phyloP scores from a whole-genome alignment of 495 filamentous ascomycete species.

The Aspergillus baeticus region DNA sequence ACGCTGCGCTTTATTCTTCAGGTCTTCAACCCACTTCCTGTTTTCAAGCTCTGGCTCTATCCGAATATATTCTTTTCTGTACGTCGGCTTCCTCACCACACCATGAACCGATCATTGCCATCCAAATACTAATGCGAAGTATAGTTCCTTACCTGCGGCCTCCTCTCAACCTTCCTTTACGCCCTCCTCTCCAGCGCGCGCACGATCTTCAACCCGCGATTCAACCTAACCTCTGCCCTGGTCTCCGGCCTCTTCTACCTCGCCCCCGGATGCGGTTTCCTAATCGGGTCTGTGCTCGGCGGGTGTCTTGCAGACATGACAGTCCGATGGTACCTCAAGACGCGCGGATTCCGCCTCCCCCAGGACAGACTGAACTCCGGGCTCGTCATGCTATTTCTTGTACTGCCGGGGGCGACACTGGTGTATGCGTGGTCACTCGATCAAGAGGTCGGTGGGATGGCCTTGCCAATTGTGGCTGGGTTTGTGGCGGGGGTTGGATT shows the following conservation, averaged over 20 bases:
- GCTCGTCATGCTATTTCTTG: slow-evolving; percentile 58
- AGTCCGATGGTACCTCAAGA: slow-evolving; percentile 60
- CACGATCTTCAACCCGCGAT: slow-evolving; percentile 71
- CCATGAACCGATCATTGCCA: not conserved
- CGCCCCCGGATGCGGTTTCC: slow-evolving; percentile 68
- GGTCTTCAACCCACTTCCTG: slow-evolving; percentile 40
- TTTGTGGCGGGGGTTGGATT: slow-evolving; percentile 68
- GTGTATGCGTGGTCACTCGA: slow-evolving; percentile 72
- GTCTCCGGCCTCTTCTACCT: slow-evolving; percentile 74
- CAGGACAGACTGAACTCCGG: slow-evolving; percentile 69
- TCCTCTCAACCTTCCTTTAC: slow-evolving; percentile 72
- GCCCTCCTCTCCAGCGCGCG: slow-evolving; percentile 68
- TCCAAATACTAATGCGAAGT: not conserved
- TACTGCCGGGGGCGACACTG: slow-evolving; percentile 62
- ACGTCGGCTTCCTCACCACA: slow-evolving; percentile 7
- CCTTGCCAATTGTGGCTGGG: slow-evolving; percentile 65
- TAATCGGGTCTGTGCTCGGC: slow-evolving; percentile 66
- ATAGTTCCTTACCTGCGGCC: slow-evolving; percentile 59
- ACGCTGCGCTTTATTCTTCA: slow-evolving; percentile 10
- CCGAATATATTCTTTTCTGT: slow-evolving; percentile 45
- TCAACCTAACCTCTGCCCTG: slow-evolving; percentile 65
- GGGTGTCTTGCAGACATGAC: slow-evolving; percentile 67
- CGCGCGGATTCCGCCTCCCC: slow-evolving; percentile 61
- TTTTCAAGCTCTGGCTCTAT: slow-evolving; percentile 35
- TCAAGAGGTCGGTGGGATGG: slow-evolving; percentile 61